Percentiles rank a stretch among this genome's conserved stretches.
Evolutionary conservation across 441 rosid genomes (phyloP).

Genomic region (Manihot esculenta): DNA sequence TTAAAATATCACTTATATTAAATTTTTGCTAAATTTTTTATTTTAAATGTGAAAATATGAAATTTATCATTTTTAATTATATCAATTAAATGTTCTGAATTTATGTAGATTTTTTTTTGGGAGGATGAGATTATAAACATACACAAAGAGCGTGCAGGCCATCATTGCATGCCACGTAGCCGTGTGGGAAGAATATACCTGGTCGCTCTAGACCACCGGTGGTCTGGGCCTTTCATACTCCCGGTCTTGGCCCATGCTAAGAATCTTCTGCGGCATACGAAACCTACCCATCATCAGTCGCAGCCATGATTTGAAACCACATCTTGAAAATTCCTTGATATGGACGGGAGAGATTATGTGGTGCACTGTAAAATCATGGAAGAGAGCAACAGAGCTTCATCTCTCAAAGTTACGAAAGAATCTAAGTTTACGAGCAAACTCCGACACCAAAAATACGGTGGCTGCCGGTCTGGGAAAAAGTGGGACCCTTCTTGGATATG

Average conservation of each 20-base stretch:
- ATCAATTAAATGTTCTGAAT: too few relatives aligned
- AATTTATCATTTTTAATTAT: too few relatives aligned
- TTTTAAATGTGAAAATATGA: too few relatives aligned
- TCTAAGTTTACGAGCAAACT: constrained; percentile 18
- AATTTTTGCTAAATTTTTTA: too few relatives aligned
- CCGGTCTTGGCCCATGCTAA: not conserved
- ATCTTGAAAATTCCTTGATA: too few relatives aligned
- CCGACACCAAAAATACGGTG: constrained; percentile 44
- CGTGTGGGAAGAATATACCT: not conserved
- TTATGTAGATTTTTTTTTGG: too few relatives aligned
- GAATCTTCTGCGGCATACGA: not conserved
- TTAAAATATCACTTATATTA: too few relatives aligned
- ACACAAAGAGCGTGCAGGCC: too few relatives aligned
- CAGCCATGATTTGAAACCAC: not conserved
- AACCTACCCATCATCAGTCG: not conserved
- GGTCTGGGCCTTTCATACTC: not conserved
- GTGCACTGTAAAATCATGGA: not conserved
- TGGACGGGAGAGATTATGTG: not conserved
- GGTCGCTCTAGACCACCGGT: too few relatives aligned
- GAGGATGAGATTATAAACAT: too few relatives aligned
- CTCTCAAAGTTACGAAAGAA: constrained; percentile 17
- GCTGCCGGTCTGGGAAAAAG: constrained; percentile 32
- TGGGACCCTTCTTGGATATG: too few relatives aligned
- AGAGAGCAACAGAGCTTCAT: not conserved
- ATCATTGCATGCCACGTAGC: constrained; percentile 19